Base-by-base conservation (phyloP, 164 flowering plant species). In the Hamamelis virginiana region DNA sequence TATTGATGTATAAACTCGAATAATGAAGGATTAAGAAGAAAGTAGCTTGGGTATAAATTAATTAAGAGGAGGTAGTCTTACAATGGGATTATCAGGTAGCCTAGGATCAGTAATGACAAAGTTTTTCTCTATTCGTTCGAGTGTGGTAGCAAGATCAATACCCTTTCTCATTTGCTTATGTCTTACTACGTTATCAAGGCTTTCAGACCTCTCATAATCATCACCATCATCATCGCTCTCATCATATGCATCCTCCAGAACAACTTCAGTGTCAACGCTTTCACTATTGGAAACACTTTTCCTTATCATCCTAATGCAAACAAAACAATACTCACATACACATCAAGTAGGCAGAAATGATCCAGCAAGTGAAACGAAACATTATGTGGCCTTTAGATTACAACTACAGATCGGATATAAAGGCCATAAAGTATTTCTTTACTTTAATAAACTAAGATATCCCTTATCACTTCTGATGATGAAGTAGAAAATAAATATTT, bases 71-170 rank as follows among this genome's bases (percentile, higher is more conserved):
- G n/a, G n/a, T n/a, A n/a, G 52, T 52, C 97, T 86, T 82, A 95
- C 99, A 78, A 95, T 95, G 79, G 99, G 99, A 65, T 95, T 95
- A 75, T 95, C 99, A 53, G 99, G 98, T 59, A 95, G 83, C 78
- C 99, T 90, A 1, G 99, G 99, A 83, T 95, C 99, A 63, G 99
- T 95, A 45, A 95, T 92, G 79, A 95, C 99, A 65, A 95, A 95
- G 65, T 95, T 95, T 67, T 95, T 95, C 89, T 95, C 99, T 8
- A 95, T 95, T 79, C 99, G 96, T 80, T 95, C 98, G 4, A 95
- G 97, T 4, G 99, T 95, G 0, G 99, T 95, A 1, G 99, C 99
- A 11, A 95, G 83, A 83, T 95, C 99, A 66, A 95, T 83, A 83
- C 99, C 99, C 86, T 80, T 90, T 69, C 99, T 88, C 93, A 85